phyloP scores from a whole-genome alignment of 2,329 filamentous ascomycete species.

The Penicillium sp. region DNA sequence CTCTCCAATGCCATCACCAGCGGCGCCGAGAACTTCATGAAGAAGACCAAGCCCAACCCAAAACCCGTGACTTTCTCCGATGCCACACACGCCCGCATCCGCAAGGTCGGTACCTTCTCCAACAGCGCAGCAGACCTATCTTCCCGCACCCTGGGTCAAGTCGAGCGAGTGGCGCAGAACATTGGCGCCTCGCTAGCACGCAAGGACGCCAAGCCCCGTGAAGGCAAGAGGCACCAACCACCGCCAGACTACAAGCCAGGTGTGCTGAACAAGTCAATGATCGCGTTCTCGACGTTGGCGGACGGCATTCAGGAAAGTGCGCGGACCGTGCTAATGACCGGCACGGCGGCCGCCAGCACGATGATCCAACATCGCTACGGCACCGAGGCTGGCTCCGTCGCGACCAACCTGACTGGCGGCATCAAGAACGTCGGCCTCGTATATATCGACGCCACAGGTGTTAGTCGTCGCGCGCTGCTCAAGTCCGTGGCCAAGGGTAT shows the following conservation, averaged over 20 bases:
- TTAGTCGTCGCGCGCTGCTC: constrained; percentile 83
- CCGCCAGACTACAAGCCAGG: constrained; percentile 78
- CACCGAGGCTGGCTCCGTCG: constrained; percentile 76
- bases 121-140: constrained; percentile 76
- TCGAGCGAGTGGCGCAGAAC: constrained; percentile 84
- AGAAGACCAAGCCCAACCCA: constrained; percentile 72
- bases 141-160: constrained; percentile 81
- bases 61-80: constrained; percentile 88
- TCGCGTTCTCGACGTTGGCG: constrained; percentile 92
- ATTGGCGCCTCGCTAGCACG: constrained; percentile 74
- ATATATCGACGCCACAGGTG: constrained; percentile 94
- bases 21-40: constrained; percentile 78
- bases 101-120: constrained; percentile 88
- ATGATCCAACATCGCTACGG: constrained; percentile 92
- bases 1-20: constrained; percentile 75
- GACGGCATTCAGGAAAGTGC: constrained; percentile 91
- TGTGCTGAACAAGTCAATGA: constrained; percentile 90
- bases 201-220: constrained; percentile 58
- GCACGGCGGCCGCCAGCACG: constrained; percentile 76
- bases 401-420: constrained; percentile 74
- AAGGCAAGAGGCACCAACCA: constrained; percentile 70
- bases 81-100: constrained; percentile 78
- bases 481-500: constrained; percentile 97
- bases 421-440: constrained; percentile 96
- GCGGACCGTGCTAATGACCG: constrained; percentile 71